These are phyloP conservation scores for Colletotrichum sublineola DNA, from an alignment of 2,329 filamentous ascomycete species.

Conservation along the genomic window DNA sequence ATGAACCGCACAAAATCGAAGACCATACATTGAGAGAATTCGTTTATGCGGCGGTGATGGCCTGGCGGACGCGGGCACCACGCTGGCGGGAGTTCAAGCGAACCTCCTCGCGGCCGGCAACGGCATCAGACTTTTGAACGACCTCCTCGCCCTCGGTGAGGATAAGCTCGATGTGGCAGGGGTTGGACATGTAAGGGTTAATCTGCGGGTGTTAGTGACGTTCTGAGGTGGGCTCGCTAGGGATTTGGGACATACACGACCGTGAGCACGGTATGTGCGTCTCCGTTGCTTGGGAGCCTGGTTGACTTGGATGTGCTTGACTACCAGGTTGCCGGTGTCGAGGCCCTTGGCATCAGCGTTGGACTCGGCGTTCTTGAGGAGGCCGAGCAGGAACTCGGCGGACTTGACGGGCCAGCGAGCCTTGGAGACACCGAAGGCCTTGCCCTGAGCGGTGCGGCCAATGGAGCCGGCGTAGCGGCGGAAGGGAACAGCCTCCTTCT, in stretches of 20 bases:
- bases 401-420: conserved; percentile 99
- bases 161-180: conserved; percentile 99
- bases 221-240: background rate
- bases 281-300: conserved; percentile 99
- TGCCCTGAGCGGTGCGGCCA: conserved; percentile 97
- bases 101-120: conserved; percentile 72
- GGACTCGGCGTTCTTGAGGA: conserved; percentile 97
- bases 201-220: conserved; percentile 73
- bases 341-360: conserved; percentile 98
- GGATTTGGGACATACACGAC: conserved; percentile 82
- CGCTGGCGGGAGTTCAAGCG: conserved; percentile 94
- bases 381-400: conserved; percentile 95
- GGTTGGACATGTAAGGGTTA: conserved; percentile 99
- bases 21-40: conserved; percentile 11
- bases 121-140: conserved; percentile 87
- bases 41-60: conserved; percentile 74
- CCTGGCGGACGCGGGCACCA: conserved; percentile 75
- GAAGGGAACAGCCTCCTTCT: conserved; percentile 98
- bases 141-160: conserved; percentile 97
- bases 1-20: conserved; percentile 28
- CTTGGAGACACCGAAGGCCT: conserved; percentile 97
- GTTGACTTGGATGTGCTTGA: conserved; percentile 99
- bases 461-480: conserved; percentile 96
- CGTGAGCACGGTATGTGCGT: conserved; percentile 99
- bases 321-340: conserved; percentile 95